phyloP scores from a whole-genome alignment of 495 filamentous ascomycete genomes.

The Aspergillus homomorphus region DNA sequence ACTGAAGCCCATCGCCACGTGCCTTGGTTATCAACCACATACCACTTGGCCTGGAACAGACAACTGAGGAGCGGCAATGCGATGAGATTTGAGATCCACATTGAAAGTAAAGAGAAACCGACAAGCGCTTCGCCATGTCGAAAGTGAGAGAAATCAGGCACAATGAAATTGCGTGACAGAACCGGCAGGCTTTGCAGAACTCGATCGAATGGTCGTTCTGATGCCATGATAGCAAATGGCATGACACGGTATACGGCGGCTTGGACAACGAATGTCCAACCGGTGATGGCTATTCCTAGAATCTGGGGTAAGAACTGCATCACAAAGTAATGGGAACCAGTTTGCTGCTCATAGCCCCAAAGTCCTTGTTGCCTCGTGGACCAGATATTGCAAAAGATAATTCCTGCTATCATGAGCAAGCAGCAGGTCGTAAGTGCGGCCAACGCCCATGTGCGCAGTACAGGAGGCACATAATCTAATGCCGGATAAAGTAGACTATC shows the following conservation, averaged over 20 bases:
- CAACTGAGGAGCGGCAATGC: constrained; percentile 64
- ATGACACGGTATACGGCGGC: constrained; percentile 71
- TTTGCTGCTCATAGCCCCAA: constrained; percentile 60
- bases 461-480: constrained; percentile 62
- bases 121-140: constrained; percentile 51
- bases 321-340: constrained; percentile 75
- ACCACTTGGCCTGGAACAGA: constrained; percentile 59
- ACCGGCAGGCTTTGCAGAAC: constrained; percentile 43
- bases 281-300: constrained; percentile 64
- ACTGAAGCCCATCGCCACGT: constrained; percentile 77
- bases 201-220: constrained; percentile 39
- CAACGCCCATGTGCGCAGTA: constrained; percentile 62
- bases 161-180: constrained; percentile 50
- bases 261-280: constrained; percentile 73
- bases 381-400: constrained; percentile 72
- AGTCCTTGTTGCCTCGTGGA: constrained; percentile 63
- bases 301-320: constrained; percentile 81
- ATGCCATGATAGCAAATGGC: constrained; percentile 74
- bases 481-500: constrained; percentile 48
- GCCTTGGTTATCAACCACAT: constrained; percentile 36
- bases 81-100: constrained; percentile 62
- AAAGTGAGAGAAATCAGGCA: constrained; percentile 59
- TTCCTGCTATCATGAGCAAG: constrained; percentile 65
- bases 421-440: constrained; percentile 55
- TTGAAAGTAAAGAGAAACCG: constrained; percentile 51